A percentile compares a stretch with the other conserved stretches of the same genome.
Evolutionary conservation across 2,329 filamentous ascomycete genomes (phyloP).

Genomic region (Zymoseptoria ardabiliae): DNA sequence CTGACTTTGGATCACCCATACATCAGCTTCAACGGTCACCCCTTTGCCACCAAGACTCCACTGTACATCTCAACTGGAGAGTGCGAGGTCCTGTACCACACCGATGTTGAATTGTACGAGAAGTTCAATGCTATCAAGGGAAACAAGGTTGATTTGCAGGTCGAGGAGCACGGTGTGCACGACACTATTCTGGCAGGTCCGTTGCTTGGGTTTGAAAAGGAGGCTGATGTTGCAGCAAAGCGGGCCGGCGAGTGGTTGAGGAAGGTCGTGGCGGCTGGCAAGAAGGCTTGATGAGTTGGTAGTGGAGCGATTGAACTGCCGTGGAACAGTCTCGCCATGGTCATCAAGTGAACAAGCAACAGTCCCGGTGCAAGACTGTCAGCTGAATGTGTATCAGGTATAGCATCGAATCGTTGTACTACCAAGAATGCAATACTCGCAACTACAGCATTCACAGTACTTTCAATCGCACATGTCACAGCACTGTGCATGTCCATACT

Average conservation of each 20-base stretch:
- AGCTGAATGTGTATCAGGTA: no score
- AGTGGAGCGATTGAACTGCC: background rate
- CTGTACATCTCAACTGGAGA: slow-evolving; percentile 38
- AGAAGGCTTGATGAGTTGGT: background rate
- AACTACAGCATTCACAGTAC: no score
- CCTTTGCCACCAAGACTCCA: slow-evolving; percentile 35
- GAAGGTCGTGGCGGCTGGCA: background rate
- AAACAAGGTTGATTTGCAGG: slow-evolving; percentile 36
- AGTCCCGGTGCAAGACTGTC: background rate
- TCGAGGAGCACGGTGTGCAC: slow-evolving; percentile 38
- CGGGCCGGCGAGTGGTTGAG: slow-evolving; percentile 31
- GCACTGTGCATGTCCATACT: no score
- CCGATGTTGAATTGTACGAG: slow-evolving; percentile 33
- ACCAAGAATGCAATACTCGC: no score
- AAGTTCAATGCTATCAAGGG: slow-evolving; percentile 33
- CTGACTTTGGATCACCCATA: slow-evolving; percentile 31
- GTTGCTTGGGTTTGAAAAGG: slow-evolving; percentile 37
- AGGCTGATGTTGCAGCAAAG: slow-evolving; percentile 29
- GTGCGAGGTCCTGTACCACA: slow-evolving; percentile 37
- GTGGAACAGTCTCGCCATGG: background rate
- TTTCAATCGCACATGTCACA: no score
- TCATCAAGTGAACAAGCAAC: background rate
- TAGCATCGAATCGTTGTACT: no score
- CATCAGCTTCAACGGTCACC: slow-evolving; percentile 31
- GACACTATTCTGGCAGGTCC: slow-evolving; percentile 40